phyloP scores from a whole-genome alignment of 169 alveolate species.

The Blepharisma undulans region DNA sequence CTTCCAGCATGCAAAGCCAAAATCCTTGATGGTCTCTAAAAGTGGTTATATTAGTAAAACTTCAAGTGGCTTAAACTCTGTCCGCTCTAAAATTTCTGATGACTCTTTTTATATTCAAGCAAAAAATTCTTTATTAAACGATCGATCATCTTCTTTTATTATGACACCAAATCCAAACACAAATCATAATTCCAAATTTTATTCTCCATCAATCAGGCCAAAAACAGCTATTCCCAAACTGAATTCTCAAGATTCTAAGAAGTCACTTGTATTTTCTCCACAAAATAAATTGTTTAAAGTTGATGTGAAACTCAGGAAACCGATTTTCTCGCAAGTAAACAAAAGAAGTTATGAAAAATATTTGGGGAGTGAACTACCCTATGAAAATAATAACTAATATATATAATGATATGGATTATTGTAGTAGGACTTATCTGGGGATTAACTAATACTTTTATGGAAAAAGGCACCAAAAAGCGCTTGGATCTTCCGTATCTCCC shows the following conservation, averaged over 20 bases:
- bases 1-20: not conserved
- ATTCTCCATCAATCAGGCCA: not conserved
- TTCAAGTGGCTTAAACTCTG: not conserved
- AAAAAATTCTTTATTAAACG: not conserved
- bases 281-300: not conserved
- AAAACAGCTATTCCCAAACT: not conserved
- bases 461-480: constrained; percentile 39
- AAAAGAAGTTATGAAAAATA: not conserved
- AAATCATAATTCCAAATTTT: not conserved
- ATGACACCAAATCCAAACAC: not conserved
- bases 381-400: not conserved
- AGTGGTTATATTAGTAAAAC: not conserved
- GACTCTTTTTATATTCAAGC: not conserved
- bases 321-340: not conserved
- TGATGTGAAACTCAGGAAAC: not conserved
- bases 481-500: constrained; percentile 19
- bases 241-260: not conserved
- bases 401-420: constrained; percentile 29
- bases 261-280: not conserved
- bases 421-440: constrained; percentile 56
- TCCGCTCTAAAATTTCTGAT: not conserved
- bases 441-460: constrained; percentile 44
- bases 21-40: not conserved
- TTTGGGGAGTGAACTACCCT: not conserved
- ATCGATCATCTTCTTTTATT: not conserved